A percentile compares a stretch with the other conserved stretches of the same genome.
These are phyloP conservation scores for Periconia digitata DNA, from an alignment of 2,329 filamentous ascomycete genomes.

Conservation along the genomic window DNA sequence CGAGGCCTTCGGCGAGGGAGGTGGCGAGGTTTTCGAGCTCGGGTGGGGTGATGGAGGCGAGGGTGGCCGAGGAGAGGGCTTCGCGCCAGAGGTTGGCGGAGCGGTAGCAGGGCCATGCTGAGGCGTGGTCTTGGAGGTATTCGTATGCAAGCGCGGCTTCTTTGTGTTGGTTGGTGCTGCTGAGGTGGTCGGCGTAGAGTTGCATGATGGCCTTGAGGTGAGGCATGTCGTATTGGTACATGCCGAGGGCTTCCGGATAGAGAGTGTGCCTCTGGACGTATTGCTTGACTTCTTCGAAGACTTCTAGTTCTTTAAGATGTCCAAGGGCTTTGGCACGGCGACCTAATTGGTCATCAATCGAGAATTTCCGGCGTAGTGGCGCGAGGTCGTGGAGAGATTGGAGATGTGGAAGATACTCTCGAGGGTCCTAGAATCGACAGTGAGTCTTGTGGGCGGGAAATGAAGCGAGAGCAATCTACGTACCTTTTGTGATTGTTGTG, in stretches of 20 bases:
- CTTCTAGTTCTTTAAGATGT: slow-evolving; percentile 72
- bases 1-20: slow-evolving; percentile 74
- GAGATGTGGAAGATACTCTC: slow-evolving; percentile 94
- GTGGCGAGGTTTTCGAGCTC: slow-evolving; percentile 70
- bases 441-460: not conserved
- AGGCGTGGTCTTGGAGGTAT: slow-evolving; percentile 71
- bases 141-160: slow-evolving; percentile 92
- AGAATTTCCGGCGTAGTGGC: slow-evolving; percentile 71
- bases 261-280: slow-evolving; percentile 81
- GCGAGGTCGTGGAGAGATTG: slow-evolving; percentile 79
- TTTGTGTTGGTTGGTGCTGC: slow-evolving; percentile 72
- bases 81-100: slow-evolving; percentile 89
- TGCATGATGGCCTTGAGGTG: slow-evolving; percentile 69
- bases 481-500: slow-evolving; percentile 88
- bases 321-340: slow-evolving; percentile 74
- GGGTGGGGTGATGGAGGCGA: slow-evolving; percentile 58
- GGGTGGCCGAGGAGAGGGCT: slow-evolving; percentile 76
- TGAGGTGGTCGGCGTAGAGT: slow-evolving; percentile 78
- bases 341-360: slow-evolving; percentile 85
- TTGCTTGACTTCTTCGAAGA: slow-evolving; percentile 73
- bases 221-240: slow-evolving; percentile 79
- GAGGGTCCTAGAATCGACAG: slow-evolving; percentile 63
- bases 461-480: not conserved
- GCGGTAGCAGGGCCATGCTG: slow-evolving; percentile 81
- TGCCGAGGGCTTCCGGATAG: slow-evolving; percentile 73